Evolutionary conservation across 345 rosid species (phyloP).

Genomic region (Murraya paniculata): DNA sequence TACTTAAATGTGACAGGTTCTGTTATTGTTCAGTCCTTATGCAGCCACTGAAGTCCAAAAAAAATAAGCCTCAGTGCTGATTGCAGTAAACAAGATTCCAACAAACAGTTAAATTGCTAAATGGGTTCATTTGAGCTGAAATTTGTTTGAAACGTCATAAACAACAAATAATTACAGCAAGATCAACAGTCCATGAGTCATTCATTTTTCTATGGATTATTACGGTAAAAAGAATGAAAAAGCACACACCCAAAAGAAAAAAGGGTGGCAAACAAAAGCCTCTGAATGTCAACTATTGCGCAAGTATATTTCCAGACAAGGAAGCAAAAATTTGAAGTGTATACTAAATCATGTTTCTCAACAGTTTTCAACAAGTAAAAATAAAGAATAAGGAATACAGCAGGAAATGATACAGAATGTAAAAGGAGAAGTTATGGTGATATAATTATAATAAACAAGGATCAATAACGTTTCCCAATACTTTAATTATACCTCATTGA

Average conservation of each 20-base stretch:
- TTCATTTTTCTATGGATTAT: not conserved
- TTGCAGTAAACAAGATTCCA: not conserved
- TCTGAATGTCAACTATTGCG: no score
- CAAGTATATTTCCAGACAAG: no score
- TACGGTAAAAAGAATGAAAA: not conserved
- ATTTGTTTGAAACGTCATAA: not conserved
- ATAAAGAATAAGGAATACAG: not conserved
- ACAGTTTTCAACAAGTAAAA: not conserved
- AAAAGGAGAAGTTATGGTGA: not conserved
- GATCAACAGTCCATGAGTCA: not conserved
- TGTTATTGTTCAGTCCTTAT: not conserved
- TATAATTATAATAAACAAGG: not conserved
- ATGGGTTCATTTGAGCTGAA: not conserved
- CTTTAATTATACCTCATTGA: conserved; percentile 51
- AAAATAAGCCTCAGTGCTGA: not conserved
- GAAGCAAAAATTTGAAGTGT: not conserved
- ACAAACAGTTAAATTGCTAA: not conserved
- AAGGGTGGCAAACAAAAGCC: no score
- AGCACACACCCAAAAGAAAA: no score
- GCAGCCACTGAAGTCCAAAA: not conserved
- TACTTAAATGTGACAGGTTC: not conserved
- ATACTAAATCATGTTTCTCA: not conserved
- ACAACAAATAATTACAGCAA: not conserved
- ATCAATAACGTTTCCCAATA: conserved; percentile 8
- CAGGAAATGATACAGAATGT: not conserved